These are phyloP conservation scores for Albatrellus ellisii DNA, from an alignment of 768 basidiomycete species.

Conservation along the genomic window DNA sequence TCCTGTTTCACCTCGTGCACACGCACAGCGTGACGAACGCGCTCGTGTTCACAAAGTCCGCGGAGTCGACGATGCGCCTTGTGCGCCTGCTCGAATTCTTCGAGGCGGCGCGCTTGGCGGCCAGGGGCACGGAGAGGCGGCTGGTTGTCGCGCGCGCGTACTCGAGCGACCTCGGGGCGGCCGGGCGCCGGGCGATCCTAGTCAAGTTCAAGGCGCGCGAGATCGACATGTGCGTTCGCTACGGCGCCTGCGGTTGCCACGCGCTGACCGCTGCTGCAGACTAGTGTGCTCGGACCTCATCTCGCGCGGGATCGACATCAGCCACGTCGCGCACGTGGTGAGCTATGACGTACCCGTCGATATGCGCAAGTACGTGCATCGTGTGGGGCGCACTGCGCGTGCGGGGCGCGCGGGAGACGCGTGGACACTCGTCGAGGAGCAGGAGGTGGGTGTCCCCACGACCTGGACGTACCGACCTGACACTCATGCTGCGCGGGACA, in stretches of 20 bases:
- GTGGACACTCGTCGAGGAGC: conserved; percentile 93
- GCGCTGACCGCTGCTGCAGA: conserved; percentile 25
- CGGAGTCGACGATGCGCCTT: conserved; percentile 79
- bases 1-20: conserved; percentile 80
- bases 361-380: conserved; percentile 96
- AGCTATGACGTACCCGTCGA: conserved; percentile 96
- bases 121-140: conserved; percentile 12
- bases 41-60: conserved; percentile 93
- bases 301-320: conserved; percentile 91
- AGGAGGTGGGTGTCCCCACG: conserved; percentile 44
- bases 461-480: background rate
- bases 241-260: conserved; percentile 1
- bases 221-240: conserved; percentile 62
- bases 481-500: background rate
- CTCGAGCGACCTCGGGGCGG: conserved; percentile 69
- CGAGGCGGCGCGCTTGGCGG: conserved; percentile 31
- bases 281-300: conserved; percentile 95
- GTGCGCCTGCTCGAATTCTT: conserved; percentile 76
- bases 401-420: conserved; percentile 83
- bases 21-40: conserved; percentile 46
- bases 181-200: conserved; percentile 65
- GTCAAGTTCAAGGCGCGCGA: conserved; percentile 72
- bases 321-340: conserved; percentile 83
- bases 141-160: conserved; percentile 51
- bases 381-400: conserved; percentile 90